These are phyloP conservation scores for Mimosa pudica DNA, from an alignment of 306 rosid genomes.

Conservation along the genomic window DNA sequence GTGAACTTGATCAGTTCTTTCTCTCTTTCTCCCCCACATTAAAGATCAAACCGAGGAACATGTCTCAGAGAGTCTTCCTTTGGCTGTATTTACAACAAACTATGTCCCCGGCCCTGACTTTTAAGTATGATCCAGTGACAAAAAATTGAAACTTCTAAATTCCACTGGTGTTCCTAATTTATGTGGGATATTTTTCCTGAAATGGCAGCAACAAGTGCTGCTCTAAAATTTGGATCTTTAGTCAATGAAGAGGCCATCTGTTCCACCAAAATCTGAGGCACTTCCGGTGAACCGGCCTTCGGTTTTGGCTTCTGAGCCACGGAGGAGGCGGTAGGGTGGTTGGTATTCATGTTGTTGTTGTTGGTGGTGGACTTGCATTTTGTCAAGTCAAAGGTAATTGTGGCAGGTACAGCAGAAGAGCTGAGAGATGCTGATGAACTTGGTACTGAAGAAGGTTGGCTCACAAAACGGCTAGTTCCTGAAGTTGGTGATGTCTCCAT, in stretches of 20 bases:
- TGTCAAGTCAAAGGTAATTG: constrained; percentile 64
- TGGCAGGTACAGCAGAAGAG: constrained; percentile 47
- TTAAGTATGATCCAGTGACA: constrained; percentile 33
- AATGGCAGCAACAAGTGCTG: constrained; percentile 92
- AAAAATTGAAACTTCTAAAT: constrained; percentile 23
- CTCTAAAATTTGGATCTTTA: constrained; percentile 89
- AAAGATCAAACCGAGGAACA: constrained; percentile 41
- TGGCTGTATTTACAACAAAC: constrained; percentile 78
- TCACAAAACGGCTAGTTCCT: constrained; percentile 46
- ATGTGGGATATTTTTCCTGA: constrained; percentile 70
- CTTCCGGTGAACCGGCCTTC: constrained; percentile 53
- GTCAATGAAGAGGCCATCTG: constrained; percentile 97
- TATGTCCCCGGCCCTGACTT: constrained; percentile 40
- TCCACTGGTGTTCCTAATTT: constrained; percentile 21
- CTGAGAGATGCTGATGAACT: constrained; percentile 44
- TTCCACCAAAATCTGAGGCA: constrained; percentile 70
- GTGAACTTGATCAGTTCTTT: constrained; percentile 27
- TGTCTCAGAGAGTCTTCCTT: constrained; percentile 40
- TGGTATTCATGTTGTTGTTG: neutral
- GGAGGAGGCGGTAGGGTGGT: neutral
- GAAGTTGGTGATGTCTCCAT: constrained; percentile 65
- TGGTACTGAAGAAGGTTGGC: constrained; percentile 47
- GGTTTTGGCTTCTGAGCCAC: constrained; percentile 42
- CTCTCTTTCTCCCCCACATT: constrained; percentile 17
- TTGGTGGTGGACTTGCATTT: constrained; percentile 50